A percentile compares a stretch with the other conserved stretches of the same genome.
phyloP scores from a whole-genome alignment of 805 yeast species.

The Ogataea paraovalis region DNA sequence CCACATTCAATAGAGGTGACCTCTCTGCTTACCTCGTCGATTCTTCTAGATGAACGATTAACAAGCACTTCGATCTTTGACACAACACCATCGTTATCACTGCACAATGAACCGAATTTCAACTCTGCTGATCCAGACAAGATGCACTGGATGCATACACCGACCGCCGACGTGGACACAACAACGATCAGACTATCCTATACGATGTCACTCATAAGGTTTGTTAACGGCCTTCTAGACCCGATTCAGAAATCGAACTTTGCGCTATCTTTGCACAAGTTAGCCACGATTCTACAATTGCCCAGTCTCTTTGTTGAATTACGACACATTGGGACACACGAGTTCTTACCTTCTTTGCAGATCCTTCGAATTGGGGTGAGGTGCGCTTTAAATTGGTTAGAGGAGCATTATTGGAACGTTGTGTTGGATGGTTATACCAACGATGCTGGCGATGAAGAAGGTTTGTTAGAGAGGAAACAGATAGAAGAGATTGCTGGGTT shows the following conservation, averaged over 20 bases:
- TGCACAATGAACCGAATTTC: background rate
- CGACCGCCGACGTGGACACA: conserved; percentile 24
- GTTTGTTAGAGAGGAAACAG: conserved; percentile 7
- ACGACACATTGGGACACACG: conserved; percentile 91
- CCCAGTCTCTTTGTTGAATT: conserved; percentile 86
- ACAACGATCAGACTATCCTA: conserved; percentile 48
- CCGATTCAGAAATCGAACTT: conserved; percentile 74
- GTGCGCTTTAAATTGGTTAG: conserved; percentile 73
- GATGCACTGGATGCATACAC: background rate
- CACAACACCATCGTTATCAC: background rate
- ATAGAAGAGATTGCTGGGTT: conserved; percentile 11
- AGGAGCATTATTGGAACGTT: conserved; percentile 65
- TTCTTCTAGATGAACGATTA: conserved; percentile 37
- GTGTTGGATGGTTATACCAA: conserved; percentile 19
- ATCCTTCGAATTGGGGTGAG: conserved; percentile 57
- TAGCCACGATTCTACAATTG: conserved; percentile 65
- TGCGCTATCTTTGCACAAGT: conserved; percentile 72
- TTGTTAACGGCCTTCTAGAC: conserved; percentile 89
- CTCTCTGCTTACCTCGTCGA: conserved; percentile 49
- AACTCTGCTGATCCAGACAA: background rate
- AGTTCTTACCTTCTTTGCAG: conserved; percentile 65
- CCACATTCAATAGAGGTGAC: conserved; percentile 76
- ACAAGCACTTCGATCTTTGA: background rate
- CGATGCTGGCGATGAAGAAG: conserved; percentile 15
- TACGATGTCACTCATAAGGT: conserved; percentile 71